Evolutionary conservation across 2,329 filamentous ascomycete genomes (phyloP).

Genomic region (Laburnicola sp.): DNA sequence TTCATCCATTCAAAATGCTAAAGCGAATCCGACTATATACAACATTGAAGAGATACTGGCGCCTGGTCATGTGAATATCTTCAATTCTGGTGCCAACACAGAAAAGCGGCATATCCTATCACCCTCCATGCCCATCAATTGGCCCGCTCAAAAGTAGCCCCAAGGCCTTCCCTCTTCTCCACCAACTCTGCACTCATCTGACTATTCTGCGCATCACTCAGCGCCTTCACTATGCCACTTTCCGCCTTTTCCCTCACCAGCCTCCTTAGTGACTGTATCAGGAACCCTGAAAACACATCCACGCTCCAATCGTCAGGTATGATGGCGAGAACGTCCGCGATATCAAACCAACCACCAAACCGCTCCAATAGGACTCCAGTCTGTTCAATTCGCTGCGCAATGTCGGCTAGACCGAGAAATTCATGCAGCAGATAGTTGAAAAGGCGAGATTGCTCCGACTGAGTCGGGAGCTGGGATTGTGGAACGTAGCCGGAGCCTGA

Average conservation of each 20-base stretch:
- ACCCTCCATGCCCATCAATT: conserved; percentile 1
- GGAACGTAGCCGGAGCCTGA: conserved; percentile 46
- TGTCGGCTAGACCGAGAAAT: conserved; percentile 76
- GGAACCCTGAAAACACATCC: conserved; percentile 76
- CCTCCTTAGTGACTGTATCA: conserved; percentile 74
- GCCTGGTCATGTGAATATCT: no score
- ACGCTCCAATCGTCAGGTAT: conserved; percentile 89
- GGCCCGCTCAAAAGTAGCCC: conserved; percentile 36
- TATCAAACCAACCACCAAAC: conserved; percentile 88
- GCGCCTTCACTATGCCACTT: conserved; percentile 69
- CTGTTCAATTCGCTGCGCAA: conserved; percentile 77
- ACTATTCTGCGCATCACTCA: conserved; percentile 80
- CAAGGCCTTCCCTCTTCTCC: conserved; percentile 51
- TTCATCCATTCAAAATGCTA: no score
- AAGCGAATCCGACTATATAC: no score
- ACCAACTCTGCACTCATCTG: conserved; percentile 60
- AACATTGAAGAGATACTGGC: no score
- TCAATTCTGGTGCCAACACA: no score
- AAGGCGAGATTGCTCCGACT: conserved; percentile 69
- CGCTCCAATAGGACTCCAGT: conserved; percentile 83
- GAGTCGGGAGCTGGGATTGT: conserved; percentile 55
- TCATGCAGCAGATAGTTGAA: conserved; percentile 78
- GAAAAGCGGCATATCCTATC: no score
- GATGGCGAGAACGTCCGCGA: conserved; percentile 68
- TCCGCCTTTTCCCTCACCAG: conserved; percentile 78